phyloP scores from a whole-genome alignment of 208 protist species.

The Leishmania tropica region DNA sequence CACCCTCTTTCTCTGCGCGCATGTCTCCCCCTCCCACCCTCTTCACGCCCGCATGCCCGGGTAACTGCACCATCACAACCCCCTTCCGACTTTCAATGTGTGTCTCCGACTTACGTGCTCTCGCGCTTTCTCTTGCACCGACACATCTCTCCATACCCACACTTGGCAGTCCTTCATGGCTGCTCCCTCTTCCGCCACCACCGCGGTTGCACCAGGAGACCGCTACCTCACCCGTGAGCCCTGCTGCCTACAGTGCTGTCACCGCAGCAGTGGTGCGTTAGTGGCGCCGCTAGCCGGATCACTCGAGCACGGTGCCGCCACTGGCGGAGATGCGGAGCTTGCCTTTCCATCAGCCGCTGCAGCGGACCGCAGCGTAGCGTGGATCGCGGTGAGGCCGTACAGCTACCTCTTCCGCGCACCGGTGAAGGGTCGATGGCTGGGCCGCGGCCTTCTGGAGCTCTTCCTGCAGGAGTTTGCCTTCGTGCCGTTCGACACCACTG shows the following conservation, averaged over 20 bases:
- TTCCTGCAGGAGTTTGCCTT: constrained; percentile 91
- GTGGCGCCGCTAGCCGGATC: not conserved
- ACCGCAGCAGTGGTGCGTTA: not conserved
- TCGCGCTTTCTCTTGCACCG: no score
- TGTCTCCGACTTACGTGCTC: not conserved
- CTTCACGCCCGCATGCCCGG: not conserved
- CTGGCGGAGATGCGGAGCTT: not conserved
- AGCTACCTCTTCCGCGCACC: constrained; percentile 74
- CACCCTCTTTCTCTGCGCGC: not conserved
- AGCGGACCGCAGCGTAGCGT: not conserved
- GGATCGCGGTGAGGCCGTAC: constrained; percentile 87
- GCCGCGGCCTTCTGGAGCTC: constrained; percentile 72
- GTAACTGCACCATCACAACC: not conserved
- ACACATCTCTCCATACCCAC: not conserved
- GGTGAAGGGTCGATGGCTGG: constrained; percentile 94
- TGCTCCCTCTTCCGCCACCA: not conserved
- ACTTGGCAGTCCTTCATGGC: not conserved
- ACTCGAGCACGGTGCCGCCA: not conserved
- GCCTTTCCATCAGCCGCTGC: not conserved
- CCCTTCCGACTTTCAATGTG: not conserved
- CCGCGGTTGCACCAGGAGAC: constrained; percentile 27
- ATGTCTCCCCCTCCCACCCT: not conserved
- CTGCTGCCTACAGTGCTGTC: constrained; percentile 31
- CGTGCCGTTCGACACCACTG: constrained; percentile 24
- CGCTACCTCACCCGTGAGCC: constrained; percentile 37